Evolutionary conservation across 768 basidiomycete species (phyloP), one percentile per base, ranked within the genome.

Genomic region (Gelatoporia subvermispora): DNA sequence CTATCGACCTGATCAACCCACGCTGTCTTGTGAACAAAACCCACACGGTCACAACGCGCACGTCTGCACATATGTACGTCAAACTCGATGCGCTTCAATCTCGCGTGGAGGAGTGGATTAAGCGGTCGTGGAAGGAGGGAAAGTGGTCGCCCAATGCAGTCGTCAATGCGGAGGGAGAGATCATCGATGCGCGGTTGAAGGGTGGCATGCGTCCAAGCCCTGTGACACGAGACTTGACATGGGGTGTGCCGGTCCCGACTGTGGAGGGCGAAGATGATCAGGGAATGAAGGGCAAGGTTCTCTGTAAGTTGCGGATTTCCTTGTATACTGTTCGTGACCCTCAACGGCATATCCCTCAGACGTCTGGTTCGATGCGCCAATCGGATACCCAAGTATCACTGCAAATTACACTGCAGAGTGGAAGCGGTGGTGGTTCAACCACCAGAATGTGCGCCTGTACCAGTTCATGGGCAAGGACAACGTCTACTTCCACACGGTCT

Each of bases 401-500:
- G 93, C 93, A 45, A 88, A 85, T 62, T 93, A 94, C 72, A 95
- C 91, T 31, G 73, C 86, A 17, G 86, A 96, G 54, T 99, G 96
- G 96, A 82, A 85, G 66, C 77, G 82, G 65, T 99, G 96, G 96
- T 99, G 96, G 96, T 82, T 88, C 61, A 87, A 94, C 61, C 88
- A 86, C 1, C 75, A 90, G 56, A 76, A 97, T 58, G 93, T 99
- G 50, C 76, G 81, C 57, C 72, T 98, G 43, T 96, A 92, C 71
- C 95, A 99, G 67, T 99, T 99, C 75, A 99, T 99, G 96, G 96
- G 96, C 63, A 99, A 99, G 72, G 95, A 98, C 65, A 97, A 93
- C 53, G 92, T 94, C 43, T 97, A 95, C 68, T 99, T 99, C 81
- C 96, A 99, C 67, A 92, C 92, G 0, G 82, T 99, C 35, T 92